Conservation (phyloP, 2,329 filamentous ascomycete species). For the Fusarium tanahbumbuense region DNA sequence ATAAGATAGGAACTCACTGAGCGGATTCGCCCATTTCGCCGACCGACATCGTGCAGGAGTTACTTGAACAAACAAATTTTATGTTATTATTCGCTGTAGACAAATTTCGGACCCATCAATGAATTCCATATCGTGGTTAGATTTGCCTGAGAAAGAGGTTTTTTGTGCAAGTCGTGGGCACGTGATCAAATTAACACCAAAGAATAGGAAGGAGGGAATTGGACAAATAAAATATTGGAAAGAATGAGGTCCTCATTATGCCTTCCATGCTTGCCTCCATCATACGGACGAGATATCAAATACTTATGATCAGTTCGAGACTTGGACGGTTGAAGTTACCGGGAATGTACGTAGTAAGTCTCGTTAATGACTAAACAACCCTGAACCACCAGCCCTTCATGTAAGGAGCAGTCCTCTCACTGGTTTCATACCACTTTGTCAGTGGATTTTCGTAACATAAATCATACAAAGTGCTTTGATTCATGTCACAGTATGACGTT, state of each 20-base stretch:
- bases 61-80: background rate
- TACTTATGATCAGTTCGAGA: background rate
- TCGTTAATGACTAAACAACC: background rate
- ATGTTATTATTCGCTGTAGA: background rate
- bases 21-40: constrained; percentile 33
- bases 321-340: background rate
- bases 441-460: no score
- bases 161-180: constrained; percentile 34
- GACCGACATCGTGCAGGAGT: constrained; percentile 28
- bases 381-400: background rate
- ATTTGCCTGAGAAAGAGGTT: constrained; percentile 26
- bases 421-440: background rate
- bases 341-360: no score
- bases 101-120: background rate
- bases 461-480: background rate
- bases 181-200: constrained; percentile 26
- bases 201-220: background rate
- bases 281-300: background rate
- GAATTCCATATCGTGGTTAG: background rate
- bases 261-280: background rate
- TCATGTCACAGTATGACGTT: background rate
- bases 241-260: background rate
- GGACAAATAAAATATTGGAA: background rate
- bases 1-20: constrained; percentile 35
- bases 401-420: background rate